Base-by-base conservation (phyloP, 331 rosid species). In the Quercus tomentella region DNA sequence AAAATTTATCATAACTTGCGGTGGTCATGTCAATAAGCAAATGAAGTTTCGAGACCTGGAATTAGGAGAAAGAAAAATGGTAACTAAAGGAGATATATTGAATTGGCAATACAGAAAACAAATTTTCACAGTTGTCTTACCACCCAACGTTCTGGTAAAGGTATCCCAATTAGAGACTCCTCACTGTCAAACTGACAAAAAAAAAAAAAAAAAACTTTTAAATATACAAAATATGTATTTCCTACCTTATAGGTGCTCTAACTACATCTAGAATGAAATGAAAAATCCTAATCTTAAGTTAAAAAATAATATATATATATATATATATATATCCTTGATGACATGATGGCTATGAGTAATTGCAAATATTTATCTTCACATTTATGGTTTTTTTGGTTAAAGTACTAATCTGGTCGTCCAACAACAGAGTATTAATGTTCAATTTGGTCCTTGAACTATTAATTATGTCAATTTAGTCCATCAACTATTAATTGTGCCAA, bases 141-240 rank as follows among this genome's bases (percentile, higher is more conserved):
- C 97, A 92, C 94, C 98, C 97, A 94, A 80, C 93, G 84, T 89
- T 94, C 98, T 61, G 98, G 87, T 68, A 94, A 87, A 75, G 98
- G 96, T 74, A 94, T 87, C 84, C 70, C 81, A 76, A 52, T 83
- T 43, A 94, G 84, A 70, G 84, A 72, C 77, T 86, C 94, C 85
- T 86, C 93, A 54, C 45, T 73, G 81, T 90, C 97, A 81, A 94
- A 91, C 98, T 94, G 89, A 80, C 81, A 81, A 78, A 52, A 31
- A 4, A 75, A 78, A 52, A 31, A 4, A 75, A 69, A 4, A 4
- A 30, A 12, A 8, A 2, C 35, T 67, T 75, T 61, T 73, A 60
- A 67, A 77, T n/a, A 7, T 68, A 82, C 67, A 75, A 18, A 71
- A 81, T 33, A 84, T 57, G 23, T 49, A n/a, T 54, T 31, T 35